Evolutionary conservation across 768 basidiomycete genomes (phyloP).

Genomic region (Russula foetens): DNA sequence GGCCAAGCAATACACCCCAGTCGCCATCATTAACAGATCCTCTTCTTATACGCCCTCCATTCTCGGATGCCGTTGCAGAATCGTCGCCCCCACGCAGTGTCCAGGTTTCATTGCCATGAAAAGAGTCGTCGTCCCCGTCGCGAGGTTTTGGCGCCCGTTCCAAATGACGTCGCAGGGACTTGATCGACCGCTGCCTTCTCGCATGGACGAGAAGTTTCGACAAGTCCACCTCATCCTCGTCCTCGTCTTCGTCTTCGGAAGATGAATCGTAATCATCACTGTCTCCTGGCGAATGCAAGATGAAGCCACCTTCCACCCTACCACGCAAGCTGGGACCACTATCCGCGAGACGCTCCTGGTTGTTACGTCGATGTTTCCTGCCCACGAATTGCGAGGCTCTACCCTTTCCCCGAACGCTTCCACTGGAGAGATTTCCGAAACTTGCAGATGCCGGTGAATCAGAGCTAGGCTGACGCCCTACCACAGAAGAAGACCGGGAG

Average conservation of each 20-base stretch:
- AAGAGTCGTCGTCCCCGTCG: background rate
- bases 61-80: background rate
- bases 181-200: constrained; percentile 66
- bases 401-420: constrained; percentile 23
- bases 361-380: constrained; percentile 17
- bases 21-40: constrained; percentile 19
- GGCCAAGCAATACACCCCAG: constrained; percentile 1
- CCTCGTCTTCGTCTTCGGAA: constrained; percentile 39
- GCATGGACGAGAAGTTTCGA: constrained; percentile 61
- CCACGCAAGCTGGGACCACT: constrained; percentile 27
- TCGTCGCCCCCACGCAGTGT: background rate
- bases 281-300: constrained; percentile 23
- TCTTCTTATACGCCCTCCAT: constrained; percentile 10
- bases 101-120: background rate
- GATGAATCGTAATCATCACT: constrained; percentile 20
- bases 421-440: constrained; percentile 14
- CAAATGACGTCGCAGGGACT: constrained; percentile 59
- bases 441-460: constrained; percentile 3
- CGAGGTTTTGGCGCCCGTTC: constrained; percentile 20
- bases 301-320: constrained; percentile 53
- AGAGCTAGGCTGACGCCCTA: constrained; percentile 7
- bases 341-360: constrained; percentile 25
- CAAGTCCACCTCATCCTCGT: constrained; percentile 51
- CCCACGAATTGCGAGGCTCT: constrained; percentile 18
- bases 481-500: constrained; percentile 48